These are phyloP conservation scores for Globisporangium ultimum DNA, from an alignment of 352 stramenopile genomes.

Conservation along the genomic window DNA sequence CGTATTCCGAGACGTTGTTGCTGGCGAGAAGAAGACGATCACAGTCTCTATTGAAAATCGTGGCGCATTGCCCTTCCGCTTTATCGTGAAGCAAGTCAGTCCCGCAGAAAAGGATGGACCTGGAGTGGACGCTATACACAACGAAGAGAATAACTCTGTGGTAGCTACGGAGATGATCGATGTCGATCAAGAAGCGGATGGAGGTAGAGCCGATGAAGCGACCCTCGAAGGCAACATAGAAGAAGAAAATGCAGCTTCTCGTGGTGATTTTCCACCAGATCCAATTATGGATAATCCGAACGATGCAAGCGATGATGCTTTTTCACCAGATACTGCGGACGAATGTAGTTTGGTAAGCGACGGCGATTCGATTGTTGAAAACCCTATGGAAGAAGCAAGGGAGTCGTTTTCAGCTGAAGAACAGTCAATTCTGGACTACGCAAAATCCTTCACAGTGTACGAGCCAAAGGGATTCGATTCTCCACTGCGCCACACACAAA, in stretches of 20 bases:
- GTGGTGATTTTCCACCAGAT: neutral
- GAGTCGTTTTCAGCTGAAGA: conserved; percentile 30
- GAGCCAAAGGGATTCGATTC: conserved; percentile 37
- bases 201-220: neutral
- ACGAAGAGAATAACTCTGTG: neutral
- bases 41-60: conserved; percentile 63
- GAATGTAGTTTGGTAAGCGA: neutral
- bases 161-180: neutral
- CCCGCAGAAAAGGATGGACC: neutral
- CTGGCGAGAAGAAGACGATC: conserved; percentile 68
- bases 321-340: too few relatives aligned
- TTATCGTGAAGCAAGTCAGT: conserved; percentile 18
- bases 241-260: neutral
- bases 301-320: neutral
- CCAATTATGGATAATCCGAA: conserved; percentile 4
- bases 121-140: conserved; percentile 8
- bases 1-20: conserved; percentile 66
- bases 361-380: neutral
- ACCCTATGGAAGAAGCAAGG: neutral
- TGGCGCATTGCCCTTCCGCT: conserved; percentile 64
- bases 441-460: conserved; percentile 27
- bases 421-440: conserved; percentile 22
- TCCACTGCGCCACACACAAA: conserved; percentile 33
- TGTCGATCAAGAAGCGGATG: neutral
- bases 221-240: neutral